These are phyloP conservation scores for Candida sanyaensis DNA, from an alignment of 1,139 yeast species.

Conservation along the genomic window DNA sequence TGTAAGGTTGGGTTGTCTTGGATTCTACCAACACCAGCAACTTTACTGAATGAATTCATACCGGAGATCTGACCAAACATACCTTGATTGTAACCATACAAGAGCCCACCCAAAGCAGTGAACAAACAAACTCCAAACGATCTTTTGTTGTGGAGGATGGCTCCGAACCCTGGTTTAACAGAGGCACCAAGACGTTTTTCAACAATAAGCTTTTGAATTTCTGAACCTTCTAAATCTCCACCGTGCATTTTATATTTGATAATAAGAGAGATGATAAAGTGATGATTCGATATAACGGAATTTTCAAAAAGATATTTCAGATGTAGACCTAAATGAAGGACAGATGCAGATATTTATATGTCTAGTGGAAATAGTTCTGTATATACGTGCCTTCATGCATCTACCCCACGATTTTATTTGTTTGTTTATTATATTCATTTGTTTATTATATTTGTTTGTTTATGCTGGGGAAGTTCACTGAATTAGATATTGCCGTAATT, in stretches of 20 bases:
- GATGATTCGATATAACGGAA: background rate
- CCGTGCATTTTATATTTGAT: conserved; percentile 7
- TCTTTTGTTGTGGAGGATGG: conserved; percentile 8
- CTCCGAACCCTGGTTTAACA: conserved; percentile 10
- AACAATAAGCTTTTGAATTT: conserved; percentile 12
- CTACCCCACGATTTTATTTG: too few relatives aligned
- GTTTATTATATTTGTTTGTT: too few relatives aligned
- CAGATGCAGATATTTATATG: too few relatives aligned
- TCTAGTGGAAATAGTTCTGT: too few relatives aligned
- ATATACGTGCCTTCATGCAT: too few relatives aligned
- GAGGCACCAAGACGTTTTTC: conserved; percentile 12
- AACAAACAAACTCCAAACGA: conserved; percentile 18
- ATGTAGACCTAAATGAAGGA: too few relatives aligned
- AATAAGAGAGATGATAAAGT: background rate
- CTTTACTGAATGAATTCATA: conserved; percentile 24
- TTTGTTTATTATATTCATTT: too few relatives aligned
- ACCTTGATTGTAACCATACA: conserved; percentile 79
- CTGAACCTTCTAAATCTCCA: conserved; percentile 10
- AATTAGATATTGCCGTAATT: too few relatives aligned
- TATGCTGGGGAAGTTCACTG: too few relatives aligned
- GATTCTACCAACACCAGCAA: conserved; percentile 20
- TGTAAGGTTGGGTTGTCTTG: conserved; percentile 22
- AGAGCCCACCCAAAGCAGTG: conserved; percentile 24
- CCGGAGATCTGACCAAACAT: conserved; percentile 68
- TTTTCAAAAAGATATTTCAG: too few relatives aligned